Conservation (phyloP, 305 asterid species). For the Ruellia speciosa region DNA sequence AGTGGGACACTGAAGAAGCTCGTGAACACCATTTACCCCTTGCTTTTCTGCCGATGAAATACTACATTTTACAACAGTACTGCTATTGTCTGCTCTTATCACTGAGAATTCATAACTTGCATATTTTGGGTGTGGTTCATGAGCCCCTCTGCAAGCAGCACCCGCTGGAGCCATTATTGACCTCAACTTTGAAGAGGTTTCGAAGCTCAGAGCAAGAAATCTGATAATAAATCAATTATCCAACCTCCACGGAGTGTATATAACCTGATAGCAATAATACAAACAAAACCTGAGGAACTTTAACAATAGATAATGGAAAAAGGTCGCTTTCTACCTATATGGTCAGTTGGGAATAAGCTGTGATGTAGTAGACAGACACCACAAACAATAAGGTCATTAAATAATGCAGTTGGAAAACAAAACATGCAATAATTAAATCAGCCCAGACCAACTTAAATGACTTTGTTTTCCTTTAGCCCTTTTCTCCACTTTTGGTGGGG, state of each 20-base stretch:
- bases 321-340: not conserved
- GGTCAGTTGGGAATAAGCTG: not conserved
- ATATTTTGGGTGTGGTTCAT: conserved; percentile 36
- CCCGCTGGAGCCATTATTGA: conserved; percentile 55
- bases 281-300: conserved; percentile 19
- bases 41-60: conserved; percentile 34
- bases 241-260: conserved; percentile 15
- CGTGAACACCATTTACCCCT: conserved; percentile 44
- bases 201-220: conserved; percentile 13
- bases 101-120: conserved; percentile 26
- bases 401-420: conserved; percentile 19
- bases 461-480: not conserved
- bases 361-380: conserved; percentile 19
- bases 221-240: conserved; percentile 12
- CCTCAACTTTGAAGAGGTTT: conserved; percentile 12
- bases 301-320: conserved; percentile 16
- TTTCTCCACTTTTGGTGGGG: conserved; percentile 25
- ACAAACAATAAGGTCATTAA: conserved; percentile 15
- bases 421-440: conserved; percentile 7
- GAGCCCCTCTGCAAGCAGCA: conserved; percentile 43
- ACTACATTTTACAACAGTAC: conserved; percentile 18
- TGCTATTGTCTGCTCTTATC: conserved; percentile 34
- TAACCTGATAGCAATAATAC: conserved; percentile 21
- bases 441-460: not conserved
- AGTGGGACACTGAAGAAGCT: conserved; percentile 69